Conservation (phyloP, 768 basidiomycete genomes). For the Russula brevipes region DNA sequence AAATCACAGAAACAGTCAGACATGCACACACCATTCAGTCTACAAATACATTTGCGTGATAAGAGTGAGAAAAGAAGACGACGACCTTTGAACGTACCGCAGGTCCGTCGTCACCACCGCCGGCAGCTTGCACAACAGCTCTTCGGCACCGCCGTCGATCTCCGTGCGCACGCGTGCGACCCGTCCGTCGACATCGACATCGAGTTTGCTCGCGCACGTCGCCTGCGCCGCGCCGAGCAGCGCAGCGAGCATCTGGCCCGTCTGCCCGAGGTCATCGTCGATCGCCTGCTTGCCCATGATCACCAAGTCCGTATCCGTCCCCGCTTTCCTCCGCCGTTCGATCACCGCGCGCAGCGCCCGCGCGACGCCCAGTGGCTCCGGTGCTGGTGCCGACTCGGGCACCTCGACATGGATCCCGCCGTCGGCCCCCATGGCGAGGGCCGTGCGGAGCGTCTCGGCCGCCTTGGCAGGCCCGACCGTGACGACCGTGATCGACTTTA, state of each 20-base stretch:
- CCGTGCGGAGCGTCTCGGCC: conserved; percentile 86
- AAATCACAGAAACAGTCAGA: neutral
- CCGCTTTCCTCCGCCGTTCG: conserved; percentile 44
- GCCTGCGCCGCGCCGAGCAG: conserved; percentile 90
- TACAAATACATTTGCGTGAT: conserved; percentile 27
- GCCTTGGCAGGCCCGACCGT: conserved; percentile 94
- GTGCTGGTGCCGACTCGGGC: conserved; percentile 62
- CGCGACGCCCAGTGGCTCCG: conserved; percentile 90
- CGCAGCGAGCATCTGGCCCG: conserved; percentile 96
- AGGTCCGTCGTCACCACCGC: conserved; percentile 90
- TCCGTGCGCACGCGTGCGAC: conserved; percentile 76
- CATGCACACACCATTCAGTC: conserved; percentile 60
- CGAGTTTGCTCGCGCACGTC: conserved; percentile 88
- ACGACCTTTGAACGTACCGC: conserved; percentile 46
- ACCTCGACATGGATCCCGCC: conserved; percentile 85
- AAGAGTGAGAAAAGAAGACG: neutral
- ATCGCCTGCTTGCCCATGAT: conserved; percentile 98
- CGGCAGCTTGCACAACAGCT: conserved; percentile 73
- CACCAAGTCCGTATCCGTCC: conserved; percentile 69
- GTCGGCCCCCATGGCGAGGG: conserved; percentile 98
- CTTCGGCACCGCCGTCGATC: conserved; percentile 91
- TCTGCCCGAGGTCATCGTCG: conserved; percentile 93
- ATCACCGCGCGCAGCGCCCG: conserved; percentile 78
- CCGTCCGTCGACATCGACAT: conserved; percentile 57
- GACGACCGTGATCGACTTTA: conserved; percentile 85